Evolutionary conservation across 371 early-diverging fungal genomes (phyloP), one percentile per base, ranked within the genome.

Genomic region (Actinomortierella wolfii): DNA sequence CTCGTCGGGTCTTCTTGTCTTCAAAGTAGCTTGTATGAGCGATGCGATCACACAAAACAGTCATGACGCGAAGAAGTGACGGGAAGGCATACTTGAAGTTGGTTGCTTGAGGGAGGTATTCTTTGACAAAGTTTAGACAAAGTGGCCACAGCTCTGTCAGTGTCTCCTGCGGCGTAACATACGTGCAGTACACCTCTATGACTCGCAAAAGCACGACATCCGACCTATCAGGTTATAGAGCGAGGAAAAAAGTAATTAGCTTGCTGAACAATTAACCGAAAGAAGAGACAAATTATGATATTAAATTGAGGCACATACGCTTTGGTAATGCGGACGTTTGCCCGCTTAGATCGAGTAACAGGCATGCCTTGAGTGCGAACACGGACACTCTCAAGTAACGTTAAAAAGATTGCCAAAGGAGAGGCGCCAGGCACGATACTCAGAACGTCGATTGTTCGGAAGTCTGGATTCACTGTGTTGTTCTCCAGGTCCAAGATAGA

Each of bases 141-240:
- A 80, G 68, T 1, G 82, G 87, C 90, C 91, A 92, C 14, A 90
- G 68, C 25, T 86, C 83, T 6, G 82, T 74, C 8, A 88, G 61
- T 0, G 83, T 63, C 23, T 86, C 86, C 0, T 75, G 70, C 13
- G 75, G 73, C 24, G 77, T 75, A 56, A 86, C 54, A 34, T 80
- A 68, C 3, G 69, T 68, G 54, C 83, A 85, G 40, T 84, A 86
- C 15, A 85, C 81, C 58, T 88, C 88, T 23, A 85, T 65, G 67
- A 86, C 85, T 21, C 85, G 78, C 51, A 88, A 53, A 5, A 85
- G 61, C n/a, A 86, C 79, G 26, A 83, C 84, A 52, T 88, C 88
- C 47, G 88, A 80, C 17, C 86, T 86, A 74, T 11, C 34, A 42
- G 51, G 39, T 20, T 18, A 24, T 4, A 59, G 29, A 45, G 28